Conservation (phyloP, 2,329 filamentous ascomycete species). For the Aspergillus awamori region DNA sequence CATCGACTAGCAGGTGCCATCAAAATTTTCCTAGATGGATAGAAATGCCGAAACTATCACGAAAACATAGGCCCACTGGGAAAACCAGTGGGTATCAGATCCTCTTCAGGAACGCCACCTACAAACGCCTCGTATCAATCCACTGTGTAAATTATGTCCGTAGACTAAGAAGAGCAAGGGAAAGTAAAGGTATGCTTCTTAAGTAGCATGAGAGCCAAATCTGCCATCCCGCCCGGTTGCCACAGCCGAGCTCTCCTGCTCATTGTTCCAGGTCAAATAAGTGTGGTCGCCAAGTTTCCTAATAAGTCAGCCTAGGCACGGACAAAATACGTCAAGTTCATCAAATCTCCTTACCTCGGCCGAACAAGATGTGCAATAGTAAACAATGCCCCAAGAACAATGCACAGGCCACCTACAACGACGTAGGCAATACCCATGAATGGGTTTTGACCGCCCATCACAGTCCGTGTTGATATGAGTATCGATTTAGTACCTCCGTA, state of each 20-base stretch:
- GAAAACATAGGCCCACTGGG: background rate
- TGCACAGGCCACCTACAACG: slow-evolving; percentile 89
- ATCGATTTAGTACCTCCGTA: slow-evolving; percentile 91
- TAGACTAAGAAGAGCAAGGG: background rate
- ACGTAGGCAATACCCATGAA: slow-evolving; percentile 97
- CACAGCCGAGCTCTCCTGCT: slow-evolving; percentile 61
- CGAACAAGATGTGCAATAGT: slow-evolving; percentile 88
- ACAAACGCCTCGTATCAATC: slow-evolving; percentile 9
- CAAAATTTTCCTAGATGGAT: too few species aligned
- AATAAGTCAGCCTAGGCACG: background rate
- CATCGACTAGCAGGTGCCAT: background rate
- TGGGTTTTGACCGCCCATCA: slow-evolving; percentile 92
- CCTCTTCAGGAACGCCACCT: slow-evolving; percentile 3
- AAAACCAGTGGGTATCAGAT: background rate
- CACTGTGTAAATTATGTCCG: background rate
- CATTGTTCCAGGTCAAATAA: slow-evolving; percentile 93
- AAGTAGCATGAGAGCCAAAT: slow-evolving; percentile 32
- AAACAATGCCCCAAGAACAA: slow-evolving; percentile 84
- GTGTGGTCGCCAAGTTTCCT: slow-evolving; percentile 98
- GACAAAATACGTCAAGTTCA: background rate
- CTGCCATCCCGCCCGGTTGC: slow-evolving; percentile 60
- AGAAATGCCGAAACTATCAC: too few species aligned
- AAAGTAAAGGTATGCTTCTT: background rate
- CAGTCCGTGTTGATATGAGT: slow-evolving; percentile 82
- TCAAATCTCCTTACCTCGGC: slow-evolving; percentile 66